phyloP scores from a whole-genome alignment of 1,284 basidiomycete genomes.

The Apiotrichum montevideense region DNA sequence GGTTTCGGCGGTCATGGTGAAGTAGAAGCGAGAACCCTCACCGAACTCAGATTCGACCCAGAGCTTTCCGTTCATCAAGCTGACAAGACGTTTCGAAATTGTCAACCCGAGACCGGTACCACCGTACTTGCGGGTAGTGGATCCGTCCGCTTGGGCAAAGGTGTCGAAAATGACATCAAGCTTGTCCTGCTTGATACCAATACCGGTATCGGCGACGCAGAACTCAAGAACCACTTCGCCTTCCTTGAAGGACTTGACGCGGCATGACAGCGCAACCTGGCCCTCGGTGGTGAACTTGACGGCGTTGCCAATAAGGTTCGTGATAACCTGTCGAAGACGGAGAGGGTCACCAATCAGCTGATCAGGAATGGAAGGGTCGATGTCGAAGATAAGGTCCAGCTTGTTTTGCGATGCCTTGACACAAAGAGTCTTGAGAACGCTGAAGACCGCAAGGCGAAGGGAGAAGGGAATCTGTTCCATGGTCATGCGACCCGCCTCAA shows the following conservation, averaged over 20 bases:
- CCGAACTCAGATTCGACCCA: conserved; percentile 95
- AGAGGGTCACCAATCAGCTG: conserved; percentile 95
- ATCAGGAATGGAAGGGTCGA: conserved; percentile 93
- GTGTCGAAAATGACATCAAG: conserved; percentile 98
- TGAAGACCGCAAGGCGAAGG: conserved; percentile 93
- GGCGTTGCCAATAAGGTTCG: conserved; percentile 83
- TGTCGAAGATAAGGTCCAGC: conserved; percentile 92
- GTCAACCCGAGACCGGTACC: conserved; percentile 96
- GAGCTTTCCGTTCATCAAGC: conserved; percentile 96
- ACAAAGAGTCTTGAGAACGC: conserved; percentile 95
- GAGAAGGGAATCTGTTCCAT: conserved; percentile 99
- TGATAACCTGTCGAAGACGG: conserved; percentile 72
- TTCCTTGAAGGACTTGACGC: conserved; percentile 61
- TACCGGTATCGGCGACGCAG: conserved; percentile 95
- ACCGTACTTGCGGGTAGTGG: conserved; percentile 92
- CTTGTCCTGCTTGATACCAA: conserved; percentile 99
- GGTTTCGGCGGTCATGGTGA: conserved; percentile 67
- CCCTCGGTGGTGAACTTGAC: conserved; percentile 95
- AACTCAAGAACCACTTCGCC: conserved; percentile 86
- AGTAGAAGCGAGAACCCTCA: conserved; percentile 94
- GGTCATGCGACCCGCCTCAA: conserved; percentile 97
- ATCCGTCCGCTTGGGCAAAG: conserved; percentile 97
- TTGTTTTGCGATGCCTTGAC: conserved; percentile 97
- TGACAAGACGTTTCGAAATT: conserved; percentile 90
- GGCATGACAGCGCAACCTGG: conserved; percentile 82